A percentile compares a stretch with the other conserved stretches of the same genome.
Evolutionary conservation across 73 alveolate species (phyloP).

Genomic region (Uronychia setigera): DNA sequence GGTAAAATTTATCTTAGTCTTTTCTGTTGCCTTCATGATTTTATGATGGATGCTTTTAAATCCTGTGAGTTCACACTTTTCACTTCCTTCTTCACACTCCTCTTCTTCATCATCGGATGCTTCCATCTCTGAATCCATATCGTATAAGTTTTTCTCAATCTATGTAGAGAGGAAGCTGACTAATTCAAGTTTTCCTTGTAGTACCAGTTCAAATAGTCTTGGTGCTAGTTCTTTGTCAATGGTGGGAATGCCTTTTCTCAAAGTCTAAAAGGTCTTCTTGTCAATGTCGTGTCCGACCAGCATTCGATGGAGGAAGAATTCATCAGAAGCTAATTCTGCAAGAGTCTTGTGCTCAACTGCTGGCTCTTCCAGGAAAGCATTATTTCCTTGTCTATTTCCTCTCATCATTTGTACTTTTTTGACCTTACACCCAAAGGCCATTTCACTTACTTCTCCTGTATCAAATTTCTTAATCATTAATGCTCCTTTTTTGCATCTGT

Average conservation of each 20-base stretch:
- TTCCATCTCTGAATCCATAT: background rate
- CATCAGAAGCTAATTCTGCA: constrained; percentile 16
- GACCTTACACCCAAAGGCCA: constrained; percentile 90
- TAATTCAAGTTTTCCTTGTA: background rate
- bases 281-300: background rate
- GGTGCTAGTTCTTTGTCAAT: background rate
- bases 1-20: background rate
- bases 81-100: background rate
- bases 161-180: background rate
- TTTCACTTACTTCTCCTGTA: constrained; percentile 89
- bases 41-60: background rate
- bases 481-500: constrained; percentile 26
- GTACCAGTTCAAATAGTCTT: background rate
- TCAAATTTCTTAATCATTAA: constrained; percentile 69
- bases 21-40: background rate
- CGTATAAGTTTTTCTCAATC: background rate
- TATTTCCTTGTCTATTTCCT: constrained; percentile 97
- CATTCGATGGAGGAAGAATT: background rate
- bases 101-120: background rate
- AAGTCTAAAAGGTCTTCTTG: background rate
- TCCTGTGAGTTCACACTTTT: background rate
- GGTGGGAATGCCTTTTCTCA: background rate
- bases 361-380: constrained; percentile 94
- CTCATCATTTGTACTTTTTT: constrained; percentile 94
- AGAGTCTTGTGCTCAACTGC: constrained; percentile 37